Evolutionary conservation across 78 protist genomes (phyloP), one percentile per base, ranked within the genome.

Genomic region (Cavenderia fasciculata): DNA sequence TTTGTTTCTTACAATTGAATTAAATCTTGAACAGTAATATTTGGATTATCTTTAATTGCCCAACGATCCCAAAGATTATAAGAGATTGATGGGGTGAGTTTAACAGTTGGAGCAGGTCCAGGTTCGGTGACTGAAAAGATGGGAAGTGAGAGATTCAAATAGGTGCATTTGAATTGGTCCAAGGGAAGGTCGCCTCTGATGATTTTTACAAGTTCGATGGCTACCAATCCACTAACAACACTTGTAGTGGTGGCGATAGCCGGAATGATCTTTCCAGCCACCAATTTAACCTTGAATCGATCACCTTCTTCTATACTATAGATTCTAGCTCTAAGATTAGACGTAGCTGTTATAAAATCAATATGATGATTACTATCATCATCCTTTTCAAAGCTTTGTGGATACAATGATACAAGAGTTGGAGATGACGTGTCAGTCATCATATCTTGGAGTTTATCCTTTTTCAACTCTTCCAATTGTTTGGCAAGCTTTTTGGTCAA

Each of bases 161-260:
- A 99, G 36, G 65, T 75, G 71, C 96, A 97, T 86, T 95, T 90
- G 96, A 38, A 97, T 44, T 8, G 29, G 40, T 91, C 97, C n/a
- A 95, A 12, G 16, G 62, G 77, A 0, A 12, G 41, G 38, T 66
- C 63, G 7, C 69, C 73, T 5, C 59, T 59, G 4, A 76, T 8
- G 18, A 96, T 59, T 94, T 98, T 98, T 74, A 73, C 76, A 34
- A 97, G 43, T 92, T 98, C 99, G n/a, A 97, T 49, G 57, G 94
- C 68, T 16, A 94, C 98, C n/a, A 97, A 87, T 11, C 99, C 99
- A 12, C 98, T 70, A 21, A 98, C 96, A 19, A 88, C 56, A 33
- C 99, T 97, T 4, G 99, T 99, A 21, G 99, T 99, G 10, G 99
- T 99, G 65, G 99, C 99, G 69, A 99, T 97, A 38, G 99, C 99